These are phyloP conservation scores for Ophioceras dolichostomum DNA, from an alignment of 2,329 filamentous ascomycete species.

Conservation along the genomic window DNA sequence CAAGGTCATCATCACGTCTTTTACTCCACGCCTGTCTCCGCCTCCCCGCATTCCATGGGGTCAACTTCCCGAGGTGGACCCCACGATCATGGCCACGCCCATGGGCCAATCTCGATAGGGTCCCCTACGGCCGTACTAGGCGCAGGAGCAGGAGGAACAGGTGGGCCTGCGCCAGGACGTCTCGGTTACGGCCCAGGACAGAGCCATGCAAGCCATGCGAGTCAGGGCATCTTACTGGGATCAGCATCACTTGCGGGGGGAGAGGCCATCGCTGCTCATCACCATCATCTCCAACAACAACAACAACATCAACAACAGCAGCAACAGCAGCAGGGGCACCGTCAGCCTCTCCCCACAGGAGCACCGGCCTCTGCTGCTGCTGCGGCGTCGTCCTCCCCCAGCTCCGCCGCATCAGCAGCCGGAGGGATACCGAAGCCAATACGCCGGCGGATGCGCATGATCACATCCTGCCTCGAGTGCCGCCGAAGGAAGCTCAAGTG, in stretches of 20 bases:
- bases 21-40: neutral
- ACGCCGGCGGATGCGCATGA: slow-evolving; percentile 50
- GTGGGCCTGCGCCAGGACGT: too few species aligned
- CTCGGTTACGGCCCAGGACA: neutral
- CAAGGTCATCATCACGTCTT: too few species aligned
- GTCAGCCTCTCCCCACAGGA: neutral
- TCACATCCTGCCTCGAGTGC: slow-evolving; percentile 59
- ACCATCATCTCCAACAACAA: slow-evolving; percentile 2
- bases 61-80: neutral
- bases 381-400: neutral
- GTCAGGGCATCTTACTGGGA: neutral
- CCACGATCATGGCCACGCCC: neutral
- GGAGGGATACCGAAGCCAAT: slow-evolving; percentile 34
- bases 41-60: neutral
- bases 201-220: too few species aligned
- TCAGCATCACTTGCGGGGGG: neutral
- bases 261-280: neutral
- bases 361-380: neutral
- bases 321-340: neutral
- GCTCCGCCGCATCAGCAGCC: neutral
- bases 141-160: neutral
- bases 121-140: neutral
- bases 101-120: neutral
- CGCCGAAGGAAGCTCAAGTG: slow-evolving; percentile 68
- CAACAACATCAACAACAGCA: slow-evolving; percentile 2